Base-by-base conservation (phyloP, 2,329 filamentous ascomycete species). In the Ophiostoma quercus region DNA sequence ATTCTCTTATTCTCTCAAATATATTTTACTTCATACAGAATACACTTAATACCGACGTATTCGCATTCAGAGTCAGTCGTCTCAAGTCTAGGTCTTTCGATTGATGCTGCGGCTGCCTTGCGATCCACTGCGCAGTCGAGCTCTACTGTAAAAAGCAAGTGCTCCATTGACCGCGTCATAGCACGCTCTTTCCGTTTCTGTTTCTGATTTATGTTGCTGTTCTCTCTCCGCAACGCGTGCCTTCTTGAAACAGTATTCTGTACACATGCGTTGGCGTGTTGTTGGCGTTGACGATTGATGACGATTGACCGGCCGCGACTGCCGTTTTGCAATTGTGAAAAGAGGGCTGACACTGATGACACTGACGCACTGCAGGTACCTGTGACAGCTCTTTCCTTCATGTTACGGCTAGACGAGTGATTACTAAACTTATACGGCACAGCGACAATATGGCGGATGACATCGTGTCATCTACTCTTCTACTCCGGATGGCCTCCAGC, bases 101-200 rank as follows among this genome's bases (percentile, higher is more conserved):
- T 57, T 57, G 51, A 57, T 57, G 51, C 51, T 25, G 51, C 51
- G 8, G n/a, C 51, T 57, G 51, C 51, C 51, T 57, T 57, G 51
- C 51, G 51, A 57, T 57, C 51, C 51, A 57, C 51, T 57, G 51
- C 51, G 51, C 51, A 57, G 51, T 25, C n/a, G 22, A 47, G 14
- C 14, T 47, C 43, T 47, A 5, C 43, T 19, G 16, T 16, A 43
- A 16, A 43, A 16, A 47, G 43, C 43, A 47, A 8, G 43, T 47
- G 43, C 43, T 47, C 43, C 43, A 19, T 41, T 22, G 47, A 51
- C 47, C 47, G 19, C 47, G 47, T 51, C 47, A 51, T 51, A n/a
- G 39, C 39, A 41, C 47, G 47, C n/a, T 51, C 47, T 51, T n/a
- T 51, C n/a, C 47, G 19, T n/a, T 51, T 19, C 11, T 47, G 43